These are phyloP conservation scores for Talaromyces sp. DNA, from an alignment of 2,329 filamentous ascomycete species.

Conservation along the genomic window DNA sequence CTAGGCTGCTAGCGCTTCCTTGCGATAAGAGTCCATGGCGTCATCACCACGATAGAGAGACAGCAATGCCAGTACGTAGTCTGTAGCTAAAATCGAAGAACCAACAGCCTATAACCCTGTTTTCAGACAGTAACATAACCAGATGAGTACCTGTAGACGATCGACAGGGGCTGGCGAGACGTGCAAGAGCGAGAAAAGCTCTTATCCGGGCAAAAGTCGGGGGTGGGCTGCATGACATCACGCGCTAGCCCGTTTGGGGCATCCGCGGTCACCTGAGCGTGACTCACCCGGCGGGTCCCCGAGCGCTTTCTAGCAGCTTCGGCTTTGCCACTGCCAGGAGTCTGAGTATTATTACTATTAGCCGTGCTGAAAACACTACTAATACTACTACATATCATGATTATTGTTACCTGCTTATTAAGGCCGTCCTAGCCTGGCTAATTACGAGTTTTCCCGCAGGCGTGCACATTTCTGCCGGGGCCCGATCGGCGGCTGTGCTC, in stretches of 20 bases:
- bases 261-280: neutral
- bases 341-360: neutral
- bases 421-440: neutral
- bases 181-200: neutral
- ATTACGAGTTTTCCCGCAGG: neutral
- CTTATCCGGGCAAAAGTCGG: neutral
- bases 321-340: neutral
- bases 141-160: neutral
- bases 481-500: slow-evolving; percentile 3
- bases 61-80: neutral
- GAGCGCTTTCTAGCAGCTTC: slow-evolving; percentile 15
- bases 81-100: too few relatives aligned
- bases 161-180: neutral
- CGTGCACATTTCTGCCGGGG: neutral
- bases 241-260: neutral
- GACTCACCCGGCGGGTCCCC: slow-evolving; percentile 7
- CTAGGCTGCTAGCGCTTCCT: neutral
- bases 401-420: too few relatives aligned
- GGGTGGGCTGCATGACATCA: neutral
- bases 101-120: too few relatives aligned
- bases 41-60: neutral
- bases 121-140: neutral
- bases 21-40: neutral
- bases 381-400: too few relatives aligned
- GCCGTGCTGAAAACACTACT: too few relatives aligned